A percentile compares a stretch with the other conserved stretches of the same genome.
Evolutionary conservation across 2,329 filamentous ascomycete genomes (phyloP).

Genomic region (Penicillium sp.): DNA sequence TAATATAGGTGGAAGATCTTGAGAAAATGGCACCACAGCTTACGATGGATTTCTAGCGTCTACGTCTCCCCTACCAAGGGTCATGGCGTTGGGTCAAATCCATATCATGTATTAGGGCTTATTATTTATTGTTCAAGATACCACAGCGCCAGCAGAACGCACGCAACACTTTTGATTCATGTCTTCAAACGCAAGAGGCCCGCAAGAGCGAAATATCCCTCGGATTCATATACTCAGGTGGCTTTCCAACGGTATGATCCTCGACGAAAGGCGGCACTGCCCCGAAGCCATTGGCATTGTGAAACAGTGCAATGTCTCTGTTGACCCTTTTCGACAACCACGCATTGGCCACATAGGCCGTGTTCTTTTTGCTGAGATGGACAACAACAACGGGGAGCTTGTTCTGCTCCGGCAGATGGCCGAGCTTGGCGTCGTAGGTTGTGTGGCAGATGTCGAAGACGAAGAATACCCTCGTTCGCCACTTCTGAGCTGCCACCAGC

Average conservation of each 20-base stretch:
- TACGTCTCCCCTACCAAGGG: background rate
- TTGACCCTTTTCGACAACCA: conserved; percentile 20
- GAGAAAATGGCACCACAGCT: conserved; percentile 81
- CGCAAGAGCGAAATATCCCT: conserved; percentile 19
- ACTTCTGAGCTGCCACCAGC: conserved; percentile 20
- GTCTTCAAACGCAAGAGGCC: conserved; percentile 9
- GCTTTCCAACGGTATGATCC: conserved; percentile 18
- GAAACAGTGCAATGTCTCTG: conserved; percentile 18
- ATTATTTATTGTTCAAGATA: conserved; percentile 19
- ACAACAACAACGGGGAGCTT: conserved; percentile 19
- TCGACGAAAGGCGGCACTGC: conserved; percentile 18
- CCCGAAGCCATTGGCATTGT: conserved; percentile 21
- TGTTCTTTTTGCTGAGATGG: conserved; percentile 19
- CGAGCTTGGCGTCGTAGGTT: conserved; percentile 17
- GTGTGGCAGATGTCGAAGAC: conserved; percentile 22
- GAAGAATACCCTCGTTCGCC: conserved; percentile 19
- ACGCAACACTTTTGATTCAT: background rate
- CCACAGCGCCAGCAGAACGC: conserved; percentile 9
- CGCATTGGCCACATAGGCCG: conserved; percentile 18
- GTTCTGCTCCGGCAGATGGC: conserved; percentile 23
- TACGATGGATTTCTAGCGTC: conserved; percentile 64
- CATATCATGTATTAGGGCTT: conserved; percentile 7
- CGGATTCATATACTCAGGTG: conserved; percentile 17
- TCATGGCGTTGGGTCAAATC: conserved; percentile 1
- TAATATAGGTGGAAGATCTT: conserved; percentile 66